Evolutionary conservation across 228 moss, liverwort and hornwort species (phyloP).

Genomic region (Sphagnum magellanicum): DNA sequence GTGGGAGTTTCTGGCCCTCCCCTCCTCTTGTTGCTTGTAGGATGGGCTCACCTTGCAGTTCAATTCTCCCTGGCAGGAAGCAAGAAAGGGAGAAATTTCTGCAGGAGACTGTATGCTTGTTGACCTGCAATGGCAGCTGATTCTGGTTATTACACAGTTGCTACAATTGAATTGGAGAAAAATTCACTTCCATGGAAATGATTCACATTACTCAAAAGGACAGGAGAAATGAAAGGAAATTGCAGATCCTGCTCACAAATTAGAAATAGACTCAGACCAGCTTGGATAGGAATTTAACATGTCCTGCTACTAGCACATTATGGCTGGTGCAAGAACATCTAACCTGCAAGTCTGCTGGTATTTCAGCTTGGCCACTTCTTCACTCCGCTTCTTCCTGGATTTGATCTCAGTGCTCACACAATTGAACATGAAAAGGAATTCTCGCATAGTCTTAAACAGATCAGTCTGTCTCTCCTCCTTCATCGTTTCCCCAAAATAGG

Average conservation of each 20-base stretch:
- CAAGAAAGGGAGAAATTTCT: neutral
- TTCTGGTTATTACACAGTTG: no score
- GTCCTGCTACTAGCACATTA: no score
- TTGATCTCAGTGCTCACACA: slow-evolving; percentile 61
- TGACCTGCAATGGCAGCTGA: neutral
- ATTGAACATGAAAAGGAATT: slow-evolving; percentile 91
- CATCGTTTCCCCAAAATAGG: slow-evolving; percentile 70
- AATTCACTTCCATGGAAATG: no score
- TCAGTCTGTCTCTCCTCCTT: slow-evolving; percentile 52
- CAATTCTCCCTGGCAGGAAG: neutral
- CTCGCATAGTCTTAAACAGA: slow-evolving; percentile 70
- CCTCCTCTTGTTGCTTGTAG: neutral
- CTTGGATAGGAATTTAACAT: no score
- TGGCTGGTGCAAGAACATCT: neutral
- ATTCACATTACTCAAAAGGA: no score
- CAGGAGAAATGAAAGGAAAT: no score
- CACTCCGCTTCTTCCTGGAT: slow-evolving; percentile 19
- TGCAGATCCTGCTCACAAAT: no score
- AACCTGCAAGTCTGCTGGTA: slow-evolving; percentile 2
- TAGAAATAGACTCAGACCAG: no score
- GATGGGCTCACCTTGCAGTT: neutral
- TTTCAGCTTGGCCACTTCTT: slow-evolving; percentile 18
- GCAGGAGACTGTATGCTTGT: slow-evolving; percentile 5
- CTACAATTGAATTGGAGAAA: no score
- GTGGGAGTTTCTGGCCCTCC: neutral